Conservation (phyloP, 257 asterid species). For the Striga asiatica region DNA sequence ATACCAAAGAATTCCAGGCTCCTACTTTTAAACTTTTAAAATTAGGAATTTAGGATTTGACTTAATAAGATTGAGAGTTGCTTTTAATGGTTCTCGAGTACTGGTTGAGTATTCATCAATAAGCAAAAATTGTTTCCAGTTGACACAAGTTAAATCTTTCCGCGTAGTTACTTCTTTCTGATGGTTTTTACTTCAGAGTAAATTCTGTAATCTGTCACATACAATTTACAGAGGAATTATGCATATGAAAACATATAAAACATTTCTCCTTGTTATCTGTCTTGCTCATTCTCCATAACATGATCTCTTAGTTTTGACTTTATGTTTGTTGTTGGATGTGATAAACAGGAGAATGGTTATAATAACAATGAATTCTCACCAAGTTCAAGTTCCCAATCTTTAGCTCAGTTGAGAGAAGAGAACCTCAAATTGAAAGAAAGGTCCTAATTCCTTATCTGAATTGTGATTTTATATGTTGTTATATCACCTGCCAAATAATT, state of each 20-base stretch:
- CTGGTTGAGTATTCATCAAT: not conserved
- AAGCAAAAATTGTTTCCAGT: not conserved
- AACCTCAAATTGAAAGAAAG: slow-evolving; percentile 53
- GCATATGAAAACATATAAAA: not conserved
- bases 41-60: not conserved
- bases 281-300: slow-evolving; percentile 2
- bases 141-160: not conserved
- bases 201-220: not conserved
- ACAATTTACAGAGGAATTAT: not conserved
- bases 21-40: not conserved
- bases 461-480: slow-evolving; percentile 1
- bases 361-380: slow-evolving; percentile 16
- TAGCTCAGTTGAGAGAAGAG: slow-evolving; percentile 61
- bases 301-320: slow-evolving; percentile 4
- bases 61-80: not conserved
- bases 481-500: not conserved
- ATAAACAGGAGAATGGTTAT: slow-evolving; percentile 31
- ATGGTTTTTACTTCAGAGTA: not conserved
- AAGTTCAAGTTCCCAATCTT: slow-evolving; percentile 20
- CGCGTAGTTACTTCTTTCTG: not conserved
- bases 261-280: not conserved
- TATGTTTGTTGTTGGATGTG: slow-evolving; percentile 15
- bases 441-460: slow-evolving; percentile 26
- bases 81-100: not conserved
- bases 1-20: not conserved